These are phyloP conservation scores for Pseudotulostoma volvatum DNA, from an alignment of 495 filamentous ascomycete species.

Conservation along the genomic window DNA sequence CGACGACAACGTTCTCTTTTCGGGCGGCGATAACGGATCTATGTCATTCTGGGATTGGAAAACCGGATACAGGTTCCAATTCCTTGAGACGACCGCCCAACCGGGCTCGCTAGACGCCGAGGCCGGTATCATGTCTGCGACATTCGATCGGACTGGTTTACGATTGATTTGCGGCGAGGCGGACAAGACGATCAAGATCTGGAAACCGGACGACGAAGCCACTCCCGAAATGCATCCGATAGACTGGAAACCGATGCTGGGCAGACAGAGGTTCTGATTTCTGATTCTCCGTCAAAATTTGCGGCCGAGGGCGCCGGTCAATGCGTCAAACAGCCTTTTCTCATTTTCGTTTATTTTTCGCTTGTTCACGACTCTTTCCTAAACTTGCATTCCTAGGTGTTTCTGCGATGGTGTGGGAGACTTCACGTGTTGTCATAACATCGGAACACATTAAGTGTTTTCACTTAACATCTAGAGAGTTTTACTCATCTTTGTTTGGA, in stretches of 20 bases:
- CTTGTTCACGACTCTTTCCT: no score
- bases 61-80: slow-evolving; percentile 80
- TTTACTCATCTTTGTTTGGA: no score
- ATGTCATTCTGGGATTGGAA: slow-evolving; percentile 99
- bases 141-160: slow-evolving; percentile 76
- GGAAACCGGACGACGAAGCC: slow-evolving; percentile 79
- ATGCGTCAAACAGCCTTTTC: no score
- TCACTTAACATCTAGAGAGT: no score
- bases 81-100: slow-evolving; percentile 76
- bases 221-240: slow-evolving; percentile 85
- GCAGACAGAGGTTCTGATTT: slow-evolving; percentile 46
- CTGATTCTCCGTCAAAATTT: no score
- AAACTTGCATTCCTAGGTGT: no score
- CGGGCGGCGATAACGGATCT: slow-evolving; percentile 87
- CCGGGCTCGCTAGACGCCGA: slow-evolving; percentile 90
- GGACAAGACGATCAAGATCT: slow-evolving; percentile 96
- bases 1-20: slow-evolving; percentile 88
- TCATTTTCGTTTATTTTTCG: no score
- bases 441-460: no score
- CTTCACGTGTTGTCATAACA: no score
- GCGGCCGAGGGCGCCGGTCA: no score
- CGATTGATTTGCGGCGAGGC: slow-evolving; percentile 86
- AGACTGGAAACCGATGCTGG: slow-evolving; percentile 79
- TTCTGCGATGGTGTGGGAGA: no score
- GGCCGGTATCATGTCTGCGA: slow-evolving; percentile 81